A percentile compares a stretch with the other conserved stretches of the same genome.
Conservation (phyloP, 2,329 filamentous ascomycete genomes). For the Knufia fluminis region DNA sequence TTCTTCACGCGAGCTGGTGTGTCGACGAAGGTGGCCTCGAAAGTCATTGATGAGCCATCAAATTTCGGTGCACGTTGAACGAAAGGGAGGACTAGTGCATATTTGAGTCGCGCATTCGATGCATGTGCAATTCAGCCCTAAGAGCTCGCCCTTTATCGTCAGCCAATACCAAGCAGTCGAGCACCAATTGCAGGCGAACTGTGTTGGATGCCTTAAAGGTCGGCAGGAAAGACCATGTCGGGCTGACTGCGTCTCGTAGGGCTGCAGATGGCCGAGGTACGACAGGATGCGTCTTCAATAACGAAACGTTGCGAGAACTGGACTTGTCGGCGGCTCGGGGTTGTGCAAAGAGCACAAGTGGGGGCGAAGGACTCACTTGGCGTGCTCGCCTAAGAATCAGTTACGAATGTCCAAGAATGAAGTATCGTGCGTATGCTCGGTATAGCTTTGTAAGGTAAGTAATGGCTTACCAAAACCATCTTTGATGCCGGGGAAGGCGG, state of each 20-base stretch:
- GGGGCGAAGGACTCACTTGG: neutral
- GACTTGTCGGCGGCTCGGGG: neutral
- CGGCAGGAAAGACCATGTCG: too few relatives aligned
- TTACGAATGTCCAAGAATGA: too few relatives aligned
- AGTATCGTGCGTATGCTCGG: too few relatives aligned
- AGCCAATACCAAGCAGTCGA: too few relatives aligned
- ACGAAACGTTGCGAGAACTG: neutral
- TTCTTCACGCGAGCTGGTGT: slow-evolving; percentile 4
- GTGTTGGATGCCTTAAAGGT: too few relatives aligned
- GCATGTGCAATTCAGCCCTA: neutral
- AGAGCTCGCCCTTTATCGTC: too few relatives aligned
- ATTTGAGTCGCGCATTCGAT: neutral
- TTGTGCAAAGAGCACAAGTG: neutral
- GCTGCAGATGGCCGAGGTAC: neutral
- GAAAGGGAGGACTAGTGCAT: neutral
- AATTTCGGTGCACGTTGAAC: neutral
- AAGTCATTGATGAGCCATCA: slow-evolving; percentile 8
- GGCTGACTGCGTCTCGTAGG: neutral
- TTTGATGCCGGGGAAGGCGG: too few relatives aligned
- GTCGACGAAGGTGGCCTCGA: neutral
- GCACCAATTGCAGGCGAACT: too few relatives aligned
- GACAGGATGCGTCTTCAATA: too few relatives aligned
- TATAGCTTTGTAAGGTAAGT: too few relatives aligned
- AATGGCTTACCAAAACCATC: too few relatives aligned
- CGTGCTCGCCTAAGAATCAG: too few relatives aligned